Evolutionary conservation across 2,329 filamentous ascomycete genomes (phyloP).

Genomic region (Fusarium subglutinans): DNA sequence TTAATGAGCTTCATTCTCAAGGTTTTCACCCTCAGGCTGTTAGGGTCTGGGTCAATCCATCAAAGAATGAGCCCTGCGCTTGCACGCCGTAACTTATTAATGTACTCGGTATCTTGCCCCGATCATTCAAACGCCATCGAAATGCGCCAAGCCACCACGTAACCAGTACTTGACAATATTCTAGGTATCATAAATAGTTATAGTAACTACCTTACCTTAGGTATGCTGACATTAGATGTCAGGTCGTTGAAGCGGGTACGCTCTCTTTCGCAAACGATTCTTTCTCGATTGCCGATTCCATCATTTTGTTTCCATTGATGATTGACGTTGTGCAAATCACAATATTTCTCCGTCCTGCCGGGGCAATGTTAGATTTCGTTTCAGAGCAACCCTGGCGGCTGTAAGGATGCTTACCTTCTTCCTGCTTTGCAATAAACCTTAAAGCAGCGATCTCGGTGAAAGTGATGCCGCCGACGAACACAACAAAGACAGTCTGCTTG

Average conservation of each 20-base stretch:
- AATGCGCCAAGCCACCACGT: slow-evolving; percentile 10
- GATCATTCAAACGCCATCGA: not conserved
- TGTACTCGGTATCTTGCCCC: not conserved
- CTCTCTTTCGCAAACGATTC: slow-evolving; percentile 64
- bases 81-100: not conserved
- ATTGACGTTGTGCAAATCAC: slow-evolving; percentile 94
- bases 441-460: slow-evolving; percentile 96
- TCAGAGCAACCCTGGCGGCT: not conserved
- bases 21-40: not conserved
- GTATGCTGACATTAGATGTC: slow-evolving; percentile 10
- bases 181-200: slow-evolving; percentile 30
- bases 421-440: slow-evolving; percentile 86
- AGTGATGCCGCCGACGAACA: slow-evolving; percentile 96
- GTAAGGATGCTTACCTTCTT: slow-evolving; percentile 67
- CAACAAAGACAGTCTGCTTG: slow-evolving; percentile 91
- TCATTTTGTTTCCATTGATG: slow-evolving; percentile 87
- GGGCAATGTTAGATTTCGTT: slow-evolving; percentile 21
- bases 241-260: slow-evolving; percentile 30
- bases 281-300: slow-evolving; percentile 84
- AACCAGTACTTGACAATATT: slow-evolving; percentile 13
- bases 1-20: slow-evolving; percentile 16
- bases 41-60: not conserved
- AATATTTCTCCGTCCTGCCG: slow-evolving; percentile 76
- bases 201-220: not conserved
- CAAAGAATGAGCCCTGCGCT: not conserved